Conservation (phyloP, 768 basidiomycete species). For the Russula griseocarnosa region DNA sequence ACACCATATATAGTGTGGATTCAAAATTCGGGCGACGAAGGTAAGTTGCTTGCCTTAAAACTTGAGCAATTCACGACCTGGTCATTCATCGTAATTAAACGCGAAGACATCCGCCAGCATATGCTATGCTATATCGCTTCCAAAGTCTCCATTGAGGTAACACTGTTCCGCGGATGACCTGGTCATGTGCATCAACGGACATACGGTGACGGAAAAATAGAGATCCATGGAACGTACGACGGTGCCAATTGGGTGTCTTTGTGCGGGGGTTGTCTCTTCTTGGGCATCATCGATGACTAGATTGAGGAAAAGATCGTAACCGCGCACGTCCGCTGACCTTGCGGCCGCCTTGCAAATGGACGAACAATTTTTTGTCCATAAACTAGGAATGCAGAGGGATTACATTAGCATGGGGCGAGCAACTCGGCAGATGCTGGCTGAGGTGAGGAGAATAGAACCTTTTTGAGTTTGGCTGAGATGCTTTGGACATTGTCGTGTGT, state of each 20-base stretch:
- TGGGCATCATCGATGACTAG: slow-evolving; percentile 93
- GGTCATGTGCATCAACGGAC: slow-evolving; percentile 16
- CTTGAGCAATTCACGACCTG: not conserved
- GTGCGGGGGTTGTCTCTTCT: slow-evolving; percentile 86
- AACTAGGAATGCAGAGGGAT: slow-evolving; percentile 51
- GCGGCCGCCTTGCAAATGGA: slow-evolving; percentile 90
- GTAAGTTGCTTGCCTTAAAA: not conserved
- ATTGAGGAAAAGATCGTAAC: slow-evolving; percentile 98
- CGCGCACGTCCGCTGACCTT: slow-evolving; percentile 89
- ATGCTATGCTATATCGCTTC: slow-evolving; percentile 51
- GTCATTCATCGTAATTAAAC: not conserved
- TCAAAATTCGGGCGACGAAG: not conserved
- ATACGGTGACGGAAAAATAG: slow-evolving; percentile 8
- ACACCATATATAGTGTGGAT: not conserved
- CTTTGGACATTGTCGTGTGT: slow-evolving; percentile 67
- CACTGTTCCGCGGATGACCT: slow-evolving; percentile 97
- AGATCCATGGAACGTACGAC: slow-evolving; percentile 56
- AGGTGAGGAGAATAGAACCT: slow-evolving; percentile 64
- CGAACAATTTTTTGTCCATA: slow-evolving; percentile 97
- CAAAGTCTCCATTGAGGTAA: slow-evolving; percentile 90
- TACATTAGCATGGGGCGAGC: not conserved
- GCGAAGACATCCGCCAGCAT: not conserved
- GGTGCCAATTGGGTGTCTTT: slow-evolving; percentile 88
- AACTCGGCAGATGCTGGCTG: slow-evolving; percentile 2
- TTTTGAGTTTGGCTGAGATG: slow-evolving; percentile 96